Conservation (phyloP, 192 early-diverging fungal genomes). For the Umbelopsis sp. region DNA sequence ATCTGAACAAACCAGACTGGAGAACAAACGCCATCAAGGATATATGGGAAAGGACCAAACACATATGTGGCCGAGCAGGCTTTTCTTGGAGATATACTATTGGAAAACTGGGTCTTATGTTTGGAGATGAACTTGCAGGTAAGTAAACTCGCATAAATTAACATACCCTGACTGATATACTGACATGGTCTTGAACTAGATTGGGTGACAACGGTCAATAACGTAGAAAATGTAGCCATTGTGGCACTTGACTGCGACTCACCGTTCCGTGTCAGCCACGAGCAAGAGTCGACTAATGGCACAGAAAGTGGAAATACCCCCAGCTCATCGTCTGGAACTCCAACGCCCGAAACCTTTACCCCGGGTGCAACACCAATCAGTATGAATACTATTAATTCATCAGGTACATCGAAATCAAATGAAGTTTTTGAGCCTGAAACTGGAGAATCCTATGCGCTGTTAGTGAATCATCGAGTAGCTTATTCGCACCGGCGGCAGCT, state of each 20-base stretch:
- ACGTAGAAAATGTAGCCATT: constrained; percentile 32
- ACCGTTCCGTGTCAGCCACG: constrained; percentile 29
- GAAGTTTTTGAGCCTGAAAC: constrained; percentile 33
- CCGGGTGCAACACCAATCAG: constrained; percentile 13
- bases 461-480: constrained; percentile 56
- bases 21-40: constrained; percentile 40
- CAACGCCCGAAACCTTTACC: constrained; percentile 17
- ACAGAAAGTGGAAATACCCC: constrained; percentile 16
- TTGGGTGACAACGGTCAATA: constrained; percentile 34
- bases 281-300: constrained; percentile 11
- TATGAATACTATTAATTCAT: background rate
- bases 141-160: constrained; percentile 25
- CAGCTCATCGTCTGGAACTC: constrained; percentile 4
- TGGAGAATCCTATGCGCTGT: constrained; percentile 46
- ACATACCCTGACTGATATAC: constrained; percentile 30
- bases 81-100: constrained; percentile 52
- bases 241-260: constrained; percentile 41
- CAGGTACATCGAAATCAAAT: constrained; percentile 16
- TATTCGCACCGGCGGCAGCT: constrained; percentile 42
- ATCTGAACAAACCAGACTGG: background rate
- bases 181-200: constrained; percentile 23
- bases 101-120: constrained; percentile 55
- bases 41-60: constrained; percentile 46
- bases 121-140: constrained; percentile 46
- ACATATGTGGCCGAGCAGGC: constrained; percentile 42